A percentile compares a stretch with the other conserved stretches of the same genome.
phyloP scores from a whole-genome alignment of 495 filamentous ascomycete genomes.

The Aspergillus baeticus region DNA sequence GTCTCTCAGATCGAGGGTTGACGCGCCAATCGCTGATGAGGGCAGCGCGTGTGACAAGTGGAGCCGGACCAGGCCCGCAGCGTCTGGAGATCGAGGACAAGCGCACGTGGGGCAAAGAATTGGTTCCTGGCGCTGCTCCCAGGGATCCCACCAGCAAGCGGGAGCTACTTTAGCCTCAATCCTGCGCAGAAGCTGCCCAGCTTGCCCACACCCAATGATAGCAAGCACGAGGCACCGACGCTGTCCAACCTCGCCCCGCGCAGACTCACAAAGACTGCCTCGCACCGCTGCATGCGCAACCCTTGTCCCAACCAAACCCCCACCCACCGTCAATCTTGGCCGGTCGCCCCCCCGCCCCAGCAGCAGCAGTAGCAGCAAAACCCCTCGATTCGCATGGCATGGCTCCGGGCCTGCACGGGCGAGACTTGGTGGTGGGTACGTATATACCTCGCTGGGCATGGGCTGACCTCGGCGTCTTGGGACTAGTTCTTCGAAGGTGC shows the following conservation, averaged over 20 bases:
- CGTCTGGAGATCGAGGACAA: not conserved
- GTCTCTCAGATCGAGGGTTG: not conserved
- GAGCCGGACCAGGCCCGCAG: not conserved
- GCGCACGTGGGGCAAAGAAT: slow-evolving; percentile 21
- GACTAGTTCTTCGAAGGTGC: not conserved
- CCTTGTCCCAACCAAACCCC: no score
- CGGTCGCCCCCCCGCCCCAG: no score
- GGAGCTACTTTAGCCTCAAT: slow-evolving; percentile 12
- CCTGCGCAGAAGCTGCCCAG: not conserved
- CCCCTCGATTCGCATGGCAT: no score
- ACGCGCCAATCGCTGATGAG: not conserved
- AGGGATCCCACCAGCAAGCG: slow-evolving; percentile 2
- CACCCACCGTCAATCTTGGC: no score
- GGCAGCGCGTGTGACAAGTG: not conserved
- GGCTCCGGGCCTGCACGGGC: no score
- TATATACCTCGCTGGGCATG: no score
- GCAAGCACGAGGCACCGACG: not conserved
- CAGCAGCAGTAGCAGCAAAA: no score
- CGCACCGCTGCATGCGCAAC: not conserved
- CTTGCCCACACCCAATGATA: not conserved
- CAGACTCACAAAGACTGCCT: not conserved
- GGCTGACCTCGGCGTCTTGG: not conserved
- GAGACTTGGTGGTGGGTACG: no score
- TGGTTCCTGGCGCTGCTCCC: slow-evolving; percentile 14
- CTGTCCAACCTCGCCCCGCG: not conserved